Percentiles rank a stretch among this genome's conserved stretches.
Conservation (phyloP, 2,329 filamentous ascomycete genomes). For the Didymella lethalis region DNA sequence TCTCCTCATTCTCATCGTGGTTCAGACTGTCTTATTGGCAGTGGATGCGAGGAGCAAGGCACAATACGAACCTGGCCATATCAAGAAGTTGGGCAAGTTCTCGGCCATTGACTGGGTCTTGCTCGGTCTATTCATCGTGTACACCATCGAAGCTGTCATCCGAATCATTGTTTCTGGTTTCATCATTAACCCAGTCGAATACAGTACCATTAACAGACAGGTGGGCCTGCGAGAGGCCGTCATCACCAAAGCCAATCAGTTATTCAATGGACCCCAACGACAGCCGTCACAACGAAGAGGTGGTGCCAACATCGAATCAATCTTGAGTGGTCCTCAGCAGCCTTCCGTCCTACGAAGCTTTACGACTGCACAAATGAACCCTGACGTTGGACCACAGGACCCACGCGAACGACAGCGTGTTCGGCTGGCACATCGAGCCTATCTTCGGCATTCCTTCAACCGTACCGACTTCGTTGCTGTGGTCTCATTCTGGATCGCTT, state of each 20-base stretch:
- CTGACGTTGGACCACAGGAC: constrained; percentile 64
- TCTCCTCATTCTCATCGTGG: constrained; percentile 84
- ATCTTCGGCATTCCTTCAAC: constrained; percentile 94
- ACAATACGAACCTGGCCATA: constrained; percentile 59
- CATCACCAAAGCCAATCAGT: constrained; percentile 74
- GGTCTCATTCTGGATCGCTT: constrained; percentile 93
- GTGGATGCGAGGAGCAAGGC: constrained; percentile 81
- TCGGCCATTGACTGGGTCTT: constrained; percentile 79
- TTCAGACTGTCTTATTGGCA: constrained; percentile 87
- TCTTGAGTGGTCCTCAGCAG: constrained; percentile 51
- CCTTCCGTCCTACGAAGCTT: constrained; percentile 78
- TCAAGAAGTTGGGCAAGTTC: constrained; percentile 71
- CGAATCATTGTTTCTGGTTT: constrained; percentile 94
- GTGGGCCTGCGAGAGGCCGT: constrained; percentile 77
- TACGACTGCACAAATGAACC: constrained; percentile 71
- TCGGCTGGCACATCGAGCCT: constrained; percentile 88
- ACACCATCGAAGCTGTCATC: constrained; percentile 83
- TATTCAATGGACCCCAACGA: constrained; percentile 79
- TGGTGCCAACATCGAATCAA: constrained; percentile 46
- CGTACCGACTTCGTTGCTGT: constrained; percentile 94
- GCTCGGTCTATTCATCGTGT: constrained; percentile 83
- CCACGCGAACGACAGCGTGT: constrained; percentile 79
- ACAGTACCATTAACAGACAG: constrained; percentile 86
- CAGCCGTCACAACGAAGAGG: constrained; percentile 70
- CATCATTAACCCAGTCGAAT: constrained; percentile 87